Base-by-base conservation (phyloP, 176 grass and related monocot species). In the Chrysopogon serrulatus region DNA sequence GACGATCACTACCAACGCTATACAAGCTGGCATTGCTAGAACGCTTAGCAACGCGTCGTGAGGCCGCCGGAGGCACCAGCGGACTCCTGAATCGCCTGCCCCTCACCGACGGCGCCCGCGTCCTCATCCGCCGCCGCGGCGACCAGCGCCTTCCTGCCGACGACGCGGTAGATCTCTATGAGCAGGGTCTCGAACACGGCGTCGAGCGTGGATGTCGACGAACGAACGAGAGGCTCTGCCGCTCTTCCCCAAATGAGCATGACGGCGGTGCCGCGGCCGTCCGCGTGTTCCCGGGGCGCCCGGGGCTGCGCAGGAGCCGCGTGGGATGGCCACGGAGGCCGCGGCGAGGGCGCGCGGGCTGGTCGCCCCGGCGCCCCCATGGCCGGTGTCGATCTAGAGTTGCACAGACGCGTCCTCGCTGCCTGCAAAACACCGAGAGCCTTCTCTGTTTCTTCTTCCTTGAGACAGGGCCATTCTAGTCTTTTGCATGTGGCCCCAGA, bases 231-330 rank as follows among this genome's bases (percentile, higher is more conserved):
- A 97, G 61, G 1, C 87, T 89, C 13, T 97, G 89, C 45, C 59
- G 43, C 81, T 97, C 94, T 97, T 97, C 73, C 89, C 91, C n/a
- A n/a, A 42, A 94, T 43, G 64, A 97, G 87, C 94, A 92, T 90
- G 61, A 94, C 84, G 2, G 78, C 80, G 26, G 81, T 53, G 26
- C 87, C 91, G 80, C 89, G 87, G 66, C 87, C 79, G 74, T 97
- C 94, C 1, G 91, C 86, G 43, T 93, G 91, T 17, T 97, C 85
- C 0, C 87, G 94, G 43, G 94, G 91, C 83, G n/a, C n/a, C n/a
- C n/a, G n/a, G n/a, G n/a, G n/a, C n/a, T n/a, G n/a, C n/a, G n/a
- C n/a, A n/a, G n/a, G n/a, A n/a, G n/a, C n/a, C n/a, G n/a, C n/a
- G n/a, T n/a, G n/a, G n/a, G n/a, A n/a, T n/a, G n/a, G n/a, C n/a